Evolutionary conservation across 345 rosid genomes (phyloP).

Genomic region (Pistacia vera): DNA sequence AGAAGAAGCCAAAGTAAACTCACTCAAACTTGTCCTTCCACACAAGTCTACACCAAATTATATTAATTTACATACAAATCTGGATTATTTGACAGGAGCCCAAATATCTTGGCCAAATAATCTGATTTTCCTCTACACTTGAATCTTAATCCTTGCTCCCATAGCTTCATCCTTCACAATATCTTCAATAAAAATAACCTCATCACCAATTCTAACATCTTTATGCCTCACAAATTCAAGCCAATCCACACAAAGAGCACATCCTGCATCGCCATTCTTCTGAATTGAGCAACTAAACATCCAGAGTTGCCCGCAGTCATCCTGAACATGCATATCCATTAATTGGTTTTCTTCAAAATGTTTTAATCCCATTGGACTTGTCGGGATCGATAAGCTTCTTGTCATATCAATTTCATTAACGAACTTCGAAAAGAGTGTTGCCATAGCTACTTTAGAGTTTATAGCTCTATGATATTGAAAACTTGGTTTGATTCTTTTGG

Average conservation of each 20-base stretch:
- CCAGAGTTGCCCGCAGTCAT: not conserved
- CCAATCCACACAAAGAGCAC: conserved; percentile 6
- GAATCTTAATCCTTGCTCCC: not conserved
- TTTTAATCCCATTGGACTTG: too few relatives aligned
- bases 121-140: conserved; percentile 13
- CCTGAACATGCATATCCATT: not conserved
- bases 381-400: too few relatives aligned
- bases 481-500: too few relatives aligned
- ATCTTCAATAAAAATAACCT: not conserved
- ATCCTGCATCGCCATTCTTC: not conserved
- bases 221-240: conserved; percentile 4
- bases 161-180: too few relatives aligned
- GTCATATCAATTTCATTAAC: too few relatives aligned
- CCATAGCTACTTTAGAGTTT: too few relatives aligned
- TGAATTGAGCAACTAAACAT: not conserved
- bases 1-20: too few relatives aligned
- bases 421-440: too few relatives aligned
- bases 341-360: not conserved
- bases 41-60: too few relatives aligned
- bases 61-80: too few relatives aligned
- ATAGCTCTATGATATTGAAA: too few relatives aligned
- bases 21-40: too few relatives aligned
- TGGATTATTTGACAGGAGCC: not conserved
- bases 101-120: conserved; percentile 9
- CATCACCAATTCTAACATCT: not conserved